phyloP scores from a whole-genome alignment of 495 filamentous ascomycete genomes.

The Aspergillus cavernicola region DNA sequence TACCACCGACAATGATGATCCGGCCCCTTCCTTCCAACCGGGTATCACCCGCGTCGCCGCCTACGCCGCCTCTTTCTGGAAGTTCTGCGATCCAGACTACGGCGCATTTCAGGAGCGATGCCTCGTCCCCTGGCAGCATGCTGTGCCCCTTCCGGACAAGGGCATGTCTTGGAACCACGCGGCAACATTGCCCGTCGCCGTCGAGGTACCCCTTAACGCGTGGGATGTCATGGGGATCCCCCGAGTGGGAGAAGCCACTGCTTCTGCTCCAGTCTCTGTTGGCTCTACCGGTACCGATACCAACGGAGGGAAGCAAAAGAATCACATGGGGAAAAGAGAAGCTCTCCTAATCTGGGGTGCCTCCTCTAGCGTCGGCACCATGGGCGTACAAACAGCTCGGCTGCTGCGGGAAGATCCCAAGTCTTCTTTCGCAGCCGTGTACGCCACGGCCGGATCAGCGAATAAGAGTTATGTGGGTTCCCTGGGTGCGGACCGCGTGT shows the following conservation, averaged over 20 bases:
- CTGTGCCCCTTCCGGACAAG: constrained; percentile 29
- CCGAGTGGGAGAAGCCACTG: constrained; percentile 11
- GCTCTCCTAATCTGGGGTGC: constrained; percentile 50
- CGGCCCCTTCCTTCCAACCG: constrained; percentile 20
- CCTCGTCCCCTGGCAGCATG: constrained; percentile 24
- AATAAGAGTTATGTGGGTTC: constrained; percentile 41
- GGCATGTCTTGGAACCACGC: constrained; percentile 33
- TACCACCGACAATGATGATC: constrained; percentile 12
- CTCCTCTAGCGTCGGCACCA: constrained; percentile 40
- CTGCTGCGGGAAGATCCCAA: constrained; percentile 34
- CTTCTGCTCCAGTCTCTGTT: constrained; percentile 2
- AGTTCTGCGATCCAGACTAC: constrained; percentile 30
- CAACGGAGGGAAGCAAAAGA: too few species aligned
- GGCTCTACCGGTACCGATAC: background rate
- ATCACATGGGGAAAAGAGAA: constrained; percentile 17
- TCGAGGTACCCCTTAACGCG: constrained; percentile 22
- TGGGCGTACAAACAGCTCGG: constrained; percentile 40
- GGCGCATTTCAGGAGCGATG: constrained; percentile 41
- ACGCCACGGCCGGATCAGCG: constrained; percentile 40
- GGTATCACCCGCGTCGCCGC: constrained; percentile 33
- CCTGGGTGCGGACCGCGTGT: constrained; percentile 41
- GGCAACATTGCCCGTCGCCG: constrained; percentile 35
- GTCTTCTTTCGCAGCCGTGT: constrained; percentile 36
- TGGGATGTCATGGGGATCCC: constrained; percentile 35
- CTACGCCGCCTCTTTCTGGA: constrained; percentile 24